Conservation (phyloP, 108 stramenopile species). For the Parmales sp. region DNA sequence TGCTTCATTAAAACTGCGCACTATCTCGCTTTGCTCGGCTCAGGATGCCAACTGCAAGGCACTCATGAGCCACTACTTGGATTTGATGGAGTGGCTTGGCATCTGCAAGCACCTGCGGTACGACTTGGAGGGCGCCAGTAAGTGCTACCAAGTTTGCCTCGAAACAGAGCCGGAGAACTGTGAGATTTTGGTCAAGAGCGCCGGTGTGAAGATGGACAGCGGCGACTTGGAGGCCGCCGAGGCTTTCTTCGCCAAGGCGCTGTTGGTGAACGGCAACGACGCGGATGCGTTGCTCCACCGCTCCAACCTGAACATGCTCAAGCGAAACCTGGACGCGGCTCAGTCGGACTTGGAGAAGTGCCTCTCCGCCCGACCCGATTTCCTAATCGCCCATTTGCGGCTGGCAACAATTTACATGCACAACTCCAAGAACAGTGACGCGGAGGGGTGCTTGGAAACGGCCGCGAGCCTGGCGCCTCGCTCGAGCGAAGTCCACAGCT, state of each 20-base stretch:
- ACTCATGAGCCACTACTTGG: slow-evolving; percentile 52
- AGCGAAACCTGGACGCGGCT: slow-evolving; percentile 47
- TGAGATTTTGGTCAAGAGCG: slow-evolving; percentile 72
- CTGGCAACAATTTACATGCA: slow-evolving; percentile 69
- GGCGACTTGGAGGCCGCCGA: slow-evolving; percentile 53
- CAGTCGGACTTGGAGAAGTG: slow-evolving; percentile 59
- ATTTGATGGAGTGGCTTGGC: slow-evolving; percentile 75
- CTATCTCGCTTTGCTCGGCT: too few species aligned
- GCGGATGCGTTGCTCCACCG: slow-evolving; percentile 75
- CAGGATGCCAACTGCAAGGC: slow-evolving; percentile 18
- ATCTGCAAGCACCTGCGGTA: slow-evolving; percentile 77
- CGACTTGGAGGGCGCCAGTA: slow-evolving; percentile 59
- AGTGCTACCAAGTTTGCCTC: slow-evolving; percentile 58
- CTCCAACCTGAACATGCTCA: slow-evolving; percentile 72
- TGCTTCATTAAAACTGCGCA: too few species aligned
- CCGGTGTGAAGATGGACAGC: slow-evolving; percentile 79
- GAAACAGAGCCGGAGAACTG: slow-evolving; percentile 34
- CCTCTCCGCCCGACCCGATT: slow-evolving; percentile 61
- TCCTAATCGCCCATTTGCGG: slow-evolving; percentile 65
- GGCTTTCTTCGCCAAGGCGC: slow-evolving; percentile 55
- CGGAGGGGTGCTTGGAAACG: slow-evolving; percentile 54
- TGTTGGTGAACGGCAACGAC: slow-evolving; percentile 56
- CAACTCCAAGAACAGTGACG: slow-evolving; percentile 52
- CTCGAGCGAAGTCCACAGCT: slow-evolving; percentile 74
- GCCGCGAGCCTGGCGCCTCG: slow-evolving; percentile 57